These are phyloP conservation scores for Coemansia sp. DNA, from an alignment of 192 early-diverging fungal species.

Conservation along the genomic window DNA sequence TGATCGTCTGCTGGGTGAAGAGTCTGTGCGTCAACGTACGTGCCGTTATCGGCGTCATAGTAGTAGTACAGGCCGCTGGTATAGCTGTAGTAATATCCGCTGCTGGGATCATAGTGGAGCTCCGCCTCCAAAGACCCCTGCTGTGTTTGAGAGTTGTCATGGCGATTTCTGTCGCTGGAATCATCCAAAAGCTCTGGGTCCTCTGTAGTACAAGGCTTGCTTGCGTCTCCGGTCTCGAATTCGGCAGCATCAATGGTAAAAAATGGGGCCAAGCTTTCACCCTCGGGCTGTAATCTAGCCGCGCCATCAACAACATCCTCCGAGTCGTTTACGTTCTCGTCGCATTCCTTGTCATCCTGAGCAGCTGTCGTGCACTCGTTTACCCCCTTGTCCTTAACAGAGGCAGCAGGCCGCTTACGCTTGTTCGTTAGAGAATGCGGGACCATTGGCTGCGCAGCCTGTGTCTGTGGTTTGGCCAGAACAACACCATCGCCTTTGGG, in stretches of 20 bases:
- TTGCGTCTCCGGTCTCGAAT: neutral
- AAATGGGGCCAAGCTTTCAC: constrained; percentile 7
- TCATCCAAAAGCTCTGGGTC: no score
- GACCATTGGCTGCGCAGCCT: constrained; percentile 7
- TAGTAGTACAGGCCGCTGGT: constrained; percentile 25
- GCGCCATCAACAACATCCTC: neutral
- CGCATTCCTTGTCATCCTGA: neutral
- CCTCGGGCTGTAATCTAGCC: neutral
- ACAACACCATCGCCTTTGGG: no score
- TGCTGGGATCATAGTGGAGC: constrained; percentile 36
- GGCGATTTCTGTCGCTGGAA: neutral
- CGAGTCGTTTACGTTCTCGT: neutral
- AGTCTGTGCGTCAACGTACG: constrained; percentile 22
- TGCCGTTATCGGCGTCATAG: constrained; percentile 22
- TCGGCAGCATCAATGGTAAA: constrained; percentile 17
- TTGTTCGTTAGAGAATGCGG: constrained; percentile 39
- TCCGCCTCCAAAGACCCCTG: neutral
- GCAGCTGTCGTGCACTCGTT: no score
- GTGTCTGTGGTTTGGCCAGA: no score
- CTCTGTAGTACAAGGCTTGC: neutral
- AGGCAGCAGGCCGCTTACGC: constrained; percentile 2
- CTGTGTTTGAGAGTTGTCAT: neutral
- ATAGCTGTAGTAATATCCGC: constrained; percentile 44
- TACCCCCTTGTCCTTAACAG: neutral
- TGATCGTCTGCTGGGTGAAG: constrained; percentile 9